These are phyloP conservation scores for Rubroboletus pulcherrimus DNA, from an alignment of 768 basidiomycete genomes.

Conservation along the genomic window DNA sequence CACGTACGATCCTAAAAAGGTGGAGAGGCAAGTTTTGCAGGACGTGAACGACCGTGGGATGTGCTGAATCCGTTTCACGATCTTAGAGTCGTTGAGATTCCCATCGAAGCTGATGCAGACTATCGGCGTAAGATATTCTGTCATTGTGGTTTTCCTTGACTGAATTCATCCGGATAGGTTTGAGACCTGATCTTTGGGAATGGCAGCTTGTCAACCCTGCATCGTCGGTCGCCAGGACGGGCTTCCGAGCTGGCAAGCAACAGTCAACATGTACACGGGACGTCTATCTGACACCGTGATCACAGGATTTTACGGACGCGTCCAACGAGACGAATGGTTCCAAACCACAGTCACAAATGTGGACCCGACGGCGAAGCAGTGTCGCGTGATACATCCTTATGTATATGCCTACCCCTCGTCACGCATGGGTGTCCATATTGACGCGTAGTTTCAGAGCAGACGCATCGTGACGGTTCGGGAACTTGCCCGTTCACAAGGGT, in stretches of 20 bases:
- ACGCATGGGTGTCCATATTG: neutral
- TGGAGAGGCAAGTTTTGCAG: conserved; percentile 50
- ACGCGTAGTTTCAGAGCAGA: conserved; percentile 44
- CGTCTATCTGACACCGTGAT: neutral
- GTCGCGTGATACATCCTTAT: conserved; percentile 61
- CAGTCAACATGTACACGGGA: neutral
- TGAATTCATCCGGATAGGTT: conserved; percentile 8
- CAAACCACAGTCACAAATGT: conserved; percentile 77
- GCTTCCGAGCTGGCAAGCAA: conserved; percentile 48
- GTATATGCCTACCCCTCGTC: conserved; percentile 40
- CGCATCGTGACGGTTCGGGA: conserved; percentile 74
- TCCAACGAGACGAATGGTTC: conserved; percentile 55
- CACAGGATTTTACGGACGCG: conserved; percentile 56
- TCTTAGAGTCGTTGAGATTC: conserved; percentile 56
- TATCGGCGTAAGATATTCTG: conserved; percentile 47
- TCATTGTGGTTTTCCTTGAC: neutral
- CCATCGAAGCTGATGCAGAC: conserved; percentile 55
- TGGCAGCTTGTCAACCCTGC: conserved; percentile 60
- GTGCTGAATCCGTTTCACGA: conserved; percentile 2
- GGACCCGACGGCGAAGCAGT: conserved; percentile 75
- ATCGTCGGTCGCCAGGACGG: conserved; percentile 50
- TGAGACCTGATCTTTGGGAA: conserved; percentile 46
- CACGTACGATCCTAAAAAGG: conserved; percentile 44
- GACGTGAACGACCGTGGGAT: neutral
- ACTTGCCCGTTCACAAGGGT: conserved; percentile 76